phyloP scores from a whole-genome alignment of 805 yeast genomes.

The Starmerella floricola region DNA sequence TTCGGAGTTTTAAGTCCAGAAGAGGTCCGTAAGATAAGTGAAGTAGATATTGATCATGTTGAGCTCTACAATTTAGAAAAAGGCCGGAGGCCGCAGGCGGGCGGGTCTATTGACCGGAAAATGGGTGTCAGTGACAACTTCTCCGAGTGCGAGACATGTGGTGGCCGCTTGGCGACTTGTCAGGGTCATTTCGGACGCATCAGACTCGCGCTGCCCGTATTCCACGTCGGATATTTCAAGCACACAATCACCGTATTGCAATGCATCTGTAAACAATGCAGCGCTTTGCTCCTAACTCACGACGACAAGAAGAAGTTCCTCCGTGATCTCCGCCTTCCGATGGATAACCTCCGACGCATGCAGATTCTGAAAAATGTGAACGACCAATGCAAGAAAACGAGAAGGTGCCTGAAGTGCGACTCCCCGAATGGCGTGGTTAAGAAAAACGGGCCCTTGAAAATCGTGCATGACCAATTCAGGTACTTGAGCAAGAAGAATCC shows the following conservation, averaged over 20 bases:
- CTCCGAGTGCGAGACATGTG: conserved; percentile 83
- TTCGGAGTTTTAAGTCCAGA: conserved; percentile 87
- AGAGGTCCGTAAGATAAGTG: conserved; percentile 86
- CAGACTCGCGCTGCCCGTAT: conserved; percentile 84
- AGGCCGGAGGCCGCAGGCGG: conserved; percentile 67
- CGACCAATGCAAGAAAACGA: conserved; percentile 91
- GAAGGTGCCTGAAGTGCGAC: conserved; percentile 69
- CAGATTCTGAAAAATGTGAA: conserved; percentile 64
- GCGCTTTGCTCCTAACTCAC: conserved; percentile 63
- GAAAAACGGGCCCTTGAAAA: conserved; percentile 90
- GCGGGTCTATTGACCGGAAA: conserved; percentile 80
- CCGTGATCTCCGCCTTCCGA: conserved; percentile 72
- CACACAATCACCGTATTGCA: conserved; percentile 79
- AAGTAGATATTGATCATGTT: conserved; percentile 83
- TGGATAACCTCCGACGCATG: conserved; percentile 89
- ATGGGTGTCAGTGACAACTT: conserved; percentile 91
- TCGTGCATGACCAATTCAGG: conserved; percentile 89
- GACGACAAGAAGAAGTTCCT: conserved; percentile 54
- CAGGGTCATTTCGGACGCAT: conserved; percentile 98
- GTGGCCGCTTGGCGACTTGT: conserved; percentile 82
- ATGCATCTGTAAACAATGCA: conserved; percentile 81
- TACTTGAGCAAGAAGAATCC: conserved; percentile 87
- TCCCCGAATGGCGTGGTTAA: conserved; percentile 93
- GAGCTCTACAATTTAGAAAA: conserved; percentile 84
- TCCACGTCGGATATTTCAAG: conserved; percentile 95